Percentiles rank a stretch among this genome's conserved stretches.
Conservation (phyloP, 352 stramenopile genomes). For the Pythium folliculosum region DNA sequence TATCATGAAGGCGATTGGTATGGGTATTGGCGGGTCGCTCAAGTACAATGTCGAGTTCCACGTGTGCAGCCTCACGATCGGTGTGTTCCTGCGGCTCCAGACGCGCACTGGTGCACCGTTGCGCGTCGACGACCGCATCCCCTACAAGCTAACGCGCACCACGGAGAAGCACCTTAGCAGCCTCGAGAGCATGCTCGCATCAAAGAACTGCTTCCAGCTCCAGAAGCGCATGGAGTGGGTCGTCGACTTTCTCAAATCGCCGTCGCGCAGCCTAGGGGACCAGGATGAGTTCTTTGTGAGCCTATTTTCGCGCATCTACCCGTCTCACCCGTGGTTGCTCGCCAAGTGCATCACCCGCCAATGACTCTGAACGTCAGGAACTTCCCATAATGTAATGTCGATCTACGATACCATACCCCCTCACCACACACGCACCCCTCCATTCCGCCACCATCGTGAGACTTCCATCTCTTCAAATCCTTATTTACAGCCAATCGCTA, state of each 20-base stretch:
- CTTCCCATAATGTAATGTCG: background rate
- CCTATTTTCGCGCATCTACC: conserved; percentile 84
- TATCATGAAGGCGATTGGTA: conserved; percentile 79
- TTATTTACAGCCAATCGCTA: conserved; percentile 11
- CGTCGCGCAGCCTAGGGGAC: conserved; percentile 73
- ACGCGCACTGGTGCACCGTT: conserved; percentile 70
- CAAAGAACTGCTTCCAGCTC: conserved; percentile 79
- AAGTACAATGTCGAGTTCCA: conserved; percentile 83
- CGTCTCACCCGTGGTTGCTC: conserved; percentile 75
- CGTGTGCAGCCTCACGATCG: conserved; percentile 65
- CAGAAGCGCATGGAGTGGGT: conserved; percentile 73
- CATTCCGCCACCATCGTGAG: background rate
- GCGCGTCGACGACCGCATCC: conserved; percentile 70
- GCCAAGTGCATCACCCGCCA: conserved; percentile 52
- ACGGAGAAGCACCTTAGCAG: conserved; percentile 76
- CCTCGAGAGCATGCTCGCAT: conserved; percentile 71
- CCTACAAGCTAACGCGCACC: conserved; percentile 80
- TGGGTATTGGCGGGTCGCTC: conserved; percentile 41
- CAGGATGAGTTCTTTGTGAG: conserved; percentile 87
- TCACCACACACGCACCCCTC: background rate
- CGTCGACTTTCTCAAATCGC: conserved; percentile 64
- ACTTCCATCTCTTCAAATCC: background rate
- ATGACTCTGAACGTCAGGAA: background rate
- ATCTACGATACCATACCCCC: background rate
- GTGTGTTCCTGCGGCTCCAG: conserved; percentile 79